Percentiles rank a stretch among this genome's conserved stretches.
Conservation (phyloP, 306 rosid genomes). For the Vigna hirtella region DNA sequence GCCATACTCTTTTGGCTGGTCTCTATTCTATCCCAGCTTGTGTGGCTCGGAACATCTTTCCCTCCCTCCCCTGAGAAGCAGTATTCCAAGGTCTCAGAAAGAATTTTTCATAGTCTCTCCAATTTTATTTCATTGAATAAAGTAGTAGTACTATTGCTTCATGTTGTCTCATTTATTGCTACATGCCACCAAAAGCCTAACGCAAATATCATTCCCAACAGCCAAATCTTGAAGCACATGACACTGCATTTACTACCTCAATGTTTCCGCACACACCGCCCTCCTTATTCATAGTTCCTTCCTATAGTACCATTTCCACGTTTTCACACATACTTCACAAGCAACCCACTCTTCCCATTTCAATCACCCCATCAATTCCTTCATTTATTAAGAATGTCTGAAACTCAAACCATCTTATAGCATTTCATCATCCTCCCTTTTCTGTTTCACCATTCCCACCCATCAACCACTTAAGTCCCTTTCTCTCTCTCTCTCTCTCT, state of each 20-base stretch:
- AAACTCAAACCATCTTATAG: constrained; percentile 26
- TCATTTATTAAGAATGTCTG: constrained; percentile 33
- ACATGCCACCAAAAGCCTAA: constrained; percentile 37
- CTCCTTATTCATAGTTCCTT: constrained; percentile 36
- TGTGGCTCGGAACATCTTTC: constrained; percentile 40
- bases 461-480: neutral
- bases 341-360: constrained; percentile 25
- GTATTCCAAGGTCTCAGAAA: constrained; percentile 46
- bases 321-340: constrained; percentile 40
- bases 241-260: constrained; percentile 56
- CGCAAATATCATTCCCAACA: constrained; percentile 45
- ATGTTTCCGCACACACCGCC: constrained; percentile 54
- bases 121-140: neutral
- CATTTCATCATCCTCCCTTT: constrained; percentile 22
- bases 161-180: constrained; percentile 54
- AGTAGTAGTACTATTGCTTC: constrained; percentile 38
- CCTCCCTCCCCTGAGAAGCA: constrained; percentile 52
- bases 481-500: neutral
- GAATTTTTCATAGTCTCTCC: neutral
- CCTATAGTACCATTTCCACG: neutral
- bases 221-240: constrained; percentile 61
- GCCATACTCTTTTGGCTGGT: constrained; percentile 10
- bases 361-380: constrained; percentile 33
- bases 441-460: neutral
- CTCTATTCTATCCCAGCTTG: constrained; percentile 22